Base-by-base conservation (phyloP, 2,329 filamentous ascomycete genomes). In the Penicillium frequentans region DNA sequence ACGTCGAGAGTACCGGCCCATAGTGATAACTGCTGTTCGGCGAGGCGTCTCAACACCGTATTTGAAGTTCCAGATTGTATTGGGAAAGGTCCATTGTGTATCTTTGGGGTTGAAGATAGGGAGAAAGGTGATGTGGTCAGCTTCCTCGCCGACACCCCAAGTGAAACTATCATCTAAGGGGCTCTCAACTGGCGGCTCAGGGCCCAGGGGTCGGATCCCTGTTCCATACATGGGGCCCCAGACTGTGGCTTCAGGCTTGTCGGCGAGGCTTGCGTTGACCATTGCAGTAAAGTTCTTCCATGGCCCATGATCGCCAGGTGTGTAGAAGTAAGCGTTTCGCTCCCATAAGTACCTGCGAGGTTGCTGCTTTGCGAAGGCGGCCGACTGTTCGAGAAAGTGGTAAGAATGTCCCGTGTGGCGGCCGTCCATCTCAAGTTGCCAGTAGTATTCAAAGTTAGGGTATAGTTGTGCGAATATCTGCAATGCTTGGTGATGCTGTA, bases 301-400 rank as follows among this genome's bases (percentile, higher is more conserved):
- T 27, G 79, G 79, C 29, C 88, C 88, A 66, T 92, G 89, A 33
- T 86, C 79, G 0, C 79, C 77, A 0, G 90, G 90, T 9, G 92
- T 85, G 70, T 91, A 93, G 75, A 92, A 93, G 60, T 89, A 86
- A 24, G 86, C 82, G 49, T 86, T 88, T 48, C 90, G 85, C 71
- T 93, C 90, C 90, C 90, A 93, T 10, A 91, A 79, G n/a, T 86
- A 84, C 58, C 85, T 83, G 27, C 89, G 84, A 1, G 87, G 85
- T 69, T 93, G 89, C 49, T 84, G 73, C 55, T 81, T 82, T 2
- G 87, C 85, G 86, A 89, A 93, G 46, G 81, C 77, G 14, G 82
- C 81, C 13, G 91, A 79, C 44, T 86, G 83, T 60, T 88, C 81
- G 61, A 93, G 87, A 14, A 93, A 82, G 68, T 93, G 88, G 73